Conservation (phyloP, 139 green algal species). For the Picochlorum costavermella region DNA sequence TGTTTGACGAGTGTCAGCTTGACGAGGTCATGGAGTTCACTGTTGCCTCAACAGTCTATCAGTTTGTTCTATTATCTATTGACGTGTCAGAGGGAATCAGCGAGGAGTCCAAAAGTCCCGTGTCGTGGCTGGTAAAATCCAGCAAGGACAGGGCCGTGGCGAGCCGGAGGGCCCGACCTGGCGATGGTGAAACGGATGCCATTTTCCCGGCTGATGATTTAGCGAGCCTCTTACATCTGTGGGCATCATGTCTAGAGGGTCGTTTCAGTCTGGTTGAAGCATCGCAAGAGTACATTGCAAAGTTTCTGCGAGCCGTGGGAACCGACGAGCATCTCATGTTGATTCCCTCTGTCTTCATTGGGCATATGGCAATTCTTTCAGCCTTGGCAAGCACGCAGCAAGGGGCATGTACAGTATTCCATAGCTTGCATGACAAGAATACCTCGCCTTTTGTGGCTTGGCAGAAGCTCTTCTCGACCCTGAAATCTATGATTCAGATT, state of each 20-base stretch:
- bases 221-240: not conserved
- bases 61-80: slow-evolving; percentile 43
- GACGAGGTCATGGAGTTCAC: slow-evolving; percentile 3
- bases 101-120: slow-evolving; percentile 3
- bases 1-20: slow-evolving; percentile 27
- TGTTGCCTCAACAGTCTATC: slow-evolving; percentile 41
- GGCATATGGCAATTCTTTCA: slow-evolving; percentile 55
- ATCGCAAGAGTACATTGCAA: slow-evolving; percentile 41
- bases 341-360: slow-evolving; percentile 32
- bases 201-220: no score
- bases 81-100: slow-evolving; percentile 27
- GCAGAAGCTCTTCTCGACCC: slow-evolving; percentile 47
- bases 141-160: no score
- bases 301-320: slow-evolving; percentile 36
- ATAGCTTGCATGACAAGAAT: slow-evolving; percentile 37
- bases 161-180: no score
- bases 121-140: not conserved
- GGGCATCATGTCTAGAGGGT: slow-evolving; percentile 3
- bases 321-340: slow-evolving; percentile 14
- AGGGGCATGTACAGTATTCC: slow-evolving; percentile 32
- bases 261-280: slow-evolving; percentile 25
- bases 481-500: slow-evolving; percentile 29
- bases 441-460: slow-evolving; percentile 40
- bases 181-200: no score
- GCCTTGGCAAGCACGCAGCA: slow-evolving; percentile 40